phyloP scores from a whole-genome alignment of 345 rosid species.

The Murraya paniculata region DNA sequence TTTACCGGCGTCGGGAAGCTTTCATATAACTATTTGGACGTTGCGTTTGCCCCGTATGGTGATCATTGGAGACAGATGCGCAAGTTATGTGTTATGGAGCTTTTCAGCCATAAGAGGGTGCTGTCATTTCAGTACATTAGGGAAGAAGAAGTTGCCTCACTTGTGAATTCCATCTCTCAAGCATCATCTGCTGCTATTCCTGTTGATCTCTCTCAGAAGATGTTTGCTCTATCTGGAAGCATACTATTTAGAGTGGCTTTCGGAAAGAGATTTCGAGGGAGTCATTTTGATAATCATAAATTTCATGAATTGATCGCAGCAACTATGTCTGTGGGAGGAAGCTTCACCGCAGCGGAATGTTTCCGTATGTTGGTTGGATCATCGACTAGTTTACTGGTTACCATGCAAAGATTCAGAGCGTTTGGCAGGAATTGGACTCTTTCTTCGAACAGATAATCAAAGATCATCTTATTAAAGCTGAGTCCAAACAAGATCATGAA shows the following conservation, averaged over 20 bases:
- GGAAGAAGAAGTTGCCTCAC: constrained; percentile 32
- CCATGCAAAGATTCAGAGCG: constrained; percentile 22
- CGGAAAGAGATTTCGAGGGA: constrained; percentile 32
- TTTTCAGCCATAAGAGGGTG: constrained; percentile 28
- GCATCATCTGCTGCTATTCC: constrained; percentile 11
- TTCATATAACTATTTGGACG: constrained; percentile 18
- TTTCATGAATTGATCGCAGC: constrained; percentile 13
- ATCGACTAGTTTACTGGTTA: constrained; percentile 25
- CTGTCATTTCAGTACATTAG: constrained; percentile 33
- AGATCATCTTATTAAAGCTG: constrained; percentile 34
- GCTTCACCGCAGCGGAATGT: constrained; percentile 20
- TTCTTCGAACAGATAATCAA: constrained; percentile 33
- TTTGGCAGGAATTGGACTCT: constrained; percentile 24
- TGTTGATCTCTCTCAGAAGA: constrained; percentile 32
- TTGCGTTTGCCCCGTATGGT: constrained; percentile 33
- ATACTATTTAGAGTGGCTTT: constrained; percentile 30
- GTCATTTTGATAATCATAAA: constrained; percentile 3
- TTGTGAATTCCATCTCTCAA: constrained; percentile 29
- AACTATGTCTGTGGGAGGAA: constrained; percentile 8
- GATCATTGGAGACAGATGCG: constrained; percentile 34
- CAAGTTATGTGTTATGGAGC: constrained; percentile 26
- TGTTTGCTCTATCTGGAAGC: constrained; percentile 26
- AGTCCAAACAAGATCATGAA: constrained; percentile 13
- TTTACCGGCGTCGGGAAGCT: constrained; percentile 18
- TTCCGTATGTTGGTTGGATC: constrained; percentile 23